Evolutionary conservation across 148 eudicot species (phyloP).

Genomic region (Pharnaceum exiguum): DNA sequence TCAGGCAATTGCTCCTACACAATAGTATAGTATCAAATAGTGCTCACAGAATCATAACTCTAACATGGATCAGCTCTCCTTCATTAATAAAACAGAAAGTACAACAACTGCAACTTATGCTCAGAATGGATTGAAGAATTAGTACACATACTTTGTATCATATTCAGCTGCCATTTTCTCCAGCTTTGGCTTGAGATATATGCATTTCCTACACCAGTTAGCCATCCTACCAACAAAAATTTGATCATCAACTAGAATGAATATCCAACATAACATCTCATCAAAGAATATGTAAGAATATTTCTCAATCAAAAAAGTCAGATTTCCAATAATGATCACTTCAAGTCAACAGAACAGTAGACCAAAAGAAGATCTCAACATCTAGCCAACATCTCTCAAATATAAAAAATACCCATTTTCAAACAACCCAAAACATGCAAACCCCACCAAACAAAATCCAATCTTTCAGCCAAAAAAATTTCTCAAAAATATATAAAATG

Average conservation of each 20-base stretch:
- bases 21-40: too few species aligned
- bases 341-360: neutral
- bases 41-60: too few species aligned
- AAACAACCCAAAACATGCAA: neutral
- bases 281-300: too few species aligned
- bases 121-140: neutral
- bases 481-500: neutral
- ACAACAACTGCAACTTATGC: neutral
- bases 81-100: too few species aligned
- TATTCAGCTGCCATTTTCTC: slow-evolving; percentile 90
- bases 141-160: slow-evolving; percentile 56
- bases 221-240: slow-evolving; percentile 58
- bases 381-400: neutral
- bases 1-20: neutral
- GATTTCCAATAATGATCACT: neutral
- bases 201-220: slow-evolving; percentile 96
- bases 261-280: too few species aligned
- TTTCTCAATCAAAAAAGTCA: too few species aligned
- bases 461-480: neutral
- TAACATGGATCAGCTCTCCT: too few species aligned
- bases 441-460: neutral
- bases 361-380: neutral
- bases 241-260: too few species aligned
- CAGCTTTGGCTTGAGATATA: slow-evolving; percentile 85
- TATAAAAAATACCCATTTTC: neutral